These are phyloP conservation scores for Boletus sp. DNA, from an alignment of 768 basidiomycete species.

Conservation along the genomic window DNA sequence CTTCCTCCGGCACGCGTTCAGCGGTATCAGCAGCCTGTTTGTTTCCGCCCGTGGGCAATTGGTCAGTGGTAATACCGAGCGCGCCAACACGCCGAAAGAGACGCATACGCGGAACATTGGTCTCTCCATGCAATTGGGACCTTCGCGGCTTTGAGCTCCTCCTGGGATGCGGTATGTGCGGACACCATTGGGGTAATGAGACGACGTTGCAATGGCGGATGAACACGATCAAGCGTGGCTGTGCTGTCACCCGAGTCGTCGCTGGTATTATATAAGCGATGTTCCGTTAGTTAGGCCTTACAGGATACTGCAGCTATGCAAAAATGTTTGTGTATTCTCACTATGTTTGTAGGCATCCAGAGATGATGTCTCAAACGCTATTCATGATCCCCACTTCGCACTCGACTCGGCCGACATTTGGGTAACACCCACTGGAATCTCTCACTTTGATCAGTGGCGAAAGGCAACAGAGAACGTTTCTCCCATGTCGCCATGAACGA, in stretches of 20 bases:
- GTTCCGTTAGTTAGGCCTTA: too few relatives aligned
- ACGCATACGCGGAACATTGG: slow-evolving; percentile 82
- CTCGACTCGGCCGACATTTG: too few relatives aligned
- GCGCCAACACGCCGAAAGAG: background rate
- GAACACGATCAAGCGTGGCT: slow-evolving; percentile 15
- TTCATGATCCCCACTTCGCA: too few relatives aligned
- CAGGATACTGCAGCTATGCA: too few relatives aligned
- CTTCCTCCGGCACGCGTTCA: slow-evolving; percentile 82
- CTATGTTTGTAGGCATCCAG: too few relatives aligned
- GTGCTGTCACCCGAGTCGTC: slow-evolving; percentile 9
- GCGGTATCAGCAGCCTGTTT: slow-evolving; percentile 73
- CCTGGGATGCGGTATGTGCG: slow-evolving; percentile 76
- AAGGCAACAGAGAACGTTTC: too few relatives aligned
- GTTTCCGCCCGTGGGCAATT: background rate
- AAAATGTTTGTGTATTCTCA: too few relatives aligned
- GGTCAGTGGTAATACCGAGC: background rate
- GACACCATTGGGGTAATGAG: slow-evolving; percentile 52
- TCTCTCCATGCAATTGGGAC: slow-evolving; percentile 87
- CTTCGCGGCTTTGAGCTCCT: slow-evolving; percentile 68
- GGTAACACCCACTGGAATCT: too few relatives aligned
- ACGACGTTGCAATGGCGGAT: background rate
- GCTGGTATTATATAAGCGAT: too few relatives aligned
- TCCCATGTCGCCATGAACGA: too few relatives aligned
- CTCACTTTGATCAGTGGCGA: too few relatives aligned
- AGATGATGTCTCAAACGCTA: too few relatives aligned